Conservation (phyloP, 371 early-diverging fungal genomes). For the Conidiobolus incongruus region DNA sequence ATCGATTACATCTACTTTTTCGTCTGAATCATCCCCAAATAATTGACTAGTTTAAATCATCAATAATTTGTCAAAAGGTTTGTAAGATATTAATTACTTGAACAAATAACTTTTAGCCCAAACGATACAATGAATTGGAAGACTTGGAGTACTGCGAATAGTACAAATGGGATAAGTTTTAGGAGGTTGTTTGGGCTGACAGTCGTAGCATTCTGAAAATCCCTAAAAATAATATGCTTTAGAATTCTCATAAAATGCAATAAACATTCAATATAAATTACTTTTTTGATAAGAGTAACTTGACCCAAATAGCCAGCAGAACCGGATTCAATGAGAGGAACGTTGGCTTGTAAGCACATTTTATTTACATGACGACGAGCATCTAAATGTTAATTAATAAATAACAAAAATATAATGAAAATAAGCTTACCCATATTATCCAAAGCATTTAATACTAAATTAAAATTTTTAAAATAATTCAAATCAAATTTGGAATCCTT, state of each 20-base stretch:
- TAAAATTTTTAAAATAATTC: conserved; percentile 78
- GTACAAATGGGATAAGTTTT: conserved; percentile 94
- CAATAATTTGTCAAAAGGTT: background rate
- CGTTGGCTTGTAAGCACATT: conserved; percentile 79
- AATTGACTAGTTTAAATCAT: conserved; percentile 28
- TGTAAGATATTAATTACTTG: conserved; percentile 13
- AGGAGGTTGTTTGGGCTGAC: conserved; percentile 75
- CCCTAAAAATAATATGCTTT: conserved; percentile 9
- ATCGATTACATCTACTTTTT: conserved; percentile 7
- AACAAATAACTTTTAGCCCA: conserved; percentile 96
- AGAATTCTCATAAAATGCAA: conserved; percentile 9
- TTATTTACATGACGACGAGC: conserved; percentile 89
- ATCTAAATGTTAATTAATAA: conserved; percentile 18
- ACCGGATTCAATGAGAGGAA: conserved; percentile 92
- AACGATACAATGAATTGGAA: conserved; percentile 96
- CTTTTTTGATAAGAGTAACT: conserved; percentile 64
- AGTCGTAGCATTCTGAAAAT: conserved; percentile 91
- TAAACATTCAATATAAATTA: conserved; percentile 3
- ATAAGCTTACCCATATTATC: conserved; percentile 75
- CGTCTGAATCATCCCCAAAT: conserved; percentile 70
- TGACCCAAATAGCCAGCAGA: conserved; percentile 96
- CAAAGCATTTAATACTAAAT: conserved; percentile 92
- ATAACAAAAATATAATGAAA: background rate
- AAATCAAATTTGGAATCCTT: conserved; percentile 58
- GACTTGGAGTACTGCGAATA: conserved; percentile 87